phyloP scores from a whole-genome alignment of 75 land plant genomes.

The Cryptomeria japonica region DNA sequence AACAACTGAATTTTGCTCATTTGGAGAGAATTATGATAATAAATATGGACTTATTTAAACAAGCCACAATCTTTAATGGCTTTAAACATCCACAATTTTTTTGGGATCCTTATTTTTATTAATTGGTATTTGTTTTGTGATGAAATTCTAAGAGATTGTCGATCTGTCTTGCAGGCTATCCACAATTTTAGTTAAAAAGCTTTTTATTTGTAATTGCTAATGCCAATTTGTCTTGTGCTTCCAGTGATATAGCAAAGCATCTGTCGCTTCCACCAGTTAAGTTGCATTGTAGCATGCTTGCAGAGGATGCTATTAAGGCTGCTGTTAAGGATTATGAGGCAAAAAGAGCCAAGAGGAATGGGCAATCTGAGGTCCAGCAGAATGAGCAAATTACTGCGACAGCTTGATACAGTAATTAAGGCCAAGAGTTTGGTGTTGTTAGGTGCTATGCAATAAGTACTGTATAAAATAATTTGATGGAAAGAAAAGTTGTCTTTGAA shows the following conservation, averaged over 20 bases:
- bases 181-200: not conserved
- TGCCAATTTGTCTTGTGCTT: not conserved
- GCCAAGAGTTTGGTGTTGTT: not conserved
- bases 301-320: conserved; percentile 89
- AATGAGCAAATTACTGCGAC: conserved; percentile 1
- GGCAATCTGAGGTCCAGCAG: too few species aligned
- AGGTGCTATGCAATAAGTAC: not conserved
- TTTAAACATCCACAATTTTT: not conserved
- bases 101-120: not conserved
- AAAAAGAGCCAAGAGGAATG: conserved; percentile 40
- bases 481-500: not conserved
- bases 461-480: not conserved
- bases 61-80: not conserved
- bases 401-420: not conserved
- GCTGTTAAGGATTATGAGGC: conserved; percentile 63
- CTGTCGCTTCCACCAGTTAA: conserved; percentile 93
- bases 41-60: not conserved
- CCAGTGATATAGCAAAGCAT: conserved; percentile 92
- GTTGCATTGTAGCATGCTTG: conserved; percentile 97
- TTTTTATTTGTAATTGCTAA: not conserved
- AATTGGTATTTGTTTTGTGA: not conserved
- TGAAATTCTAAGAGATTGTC: not conserved
- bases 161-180: not conserved
- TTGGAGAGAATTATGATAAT: not conserved
- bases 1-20: not conserved